These are phyloP conservation scores for Pseudodiploospora longispora DNA, from an alignment of 2,329 filamentous ascomycete species.

Conservation along the genomic window DNA sequence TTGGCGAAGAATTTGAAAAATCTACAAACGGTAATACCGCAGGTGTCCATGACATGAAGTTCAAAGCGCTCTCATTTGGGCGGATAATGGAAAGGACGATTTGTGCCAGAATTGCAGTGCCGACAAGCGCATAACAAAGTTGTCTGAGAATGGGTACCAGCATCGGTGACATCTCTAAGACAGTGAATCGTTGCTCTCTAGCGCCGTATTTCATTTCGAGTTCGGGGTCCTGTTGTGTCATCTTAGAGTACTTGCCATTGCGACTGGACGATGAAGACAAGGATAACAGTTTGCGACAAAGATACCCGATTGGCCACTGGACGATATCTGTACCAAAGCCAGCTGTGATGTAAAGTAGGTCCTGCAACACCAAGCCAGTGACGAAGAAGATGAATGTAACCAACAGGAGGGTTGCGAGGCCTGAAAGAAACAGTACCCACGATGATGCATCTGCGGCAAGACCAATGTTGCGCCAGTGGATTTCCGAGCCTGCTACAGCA, in stretches of 20 bases:
- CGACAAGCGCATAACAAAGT: slow-evolving; percentile 15
- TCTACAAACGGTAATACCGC: slow-evolving; percentile 26
- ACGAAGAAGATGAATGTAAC: slow-evolving; percentile 8
- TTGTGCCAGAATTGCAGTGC: slow-evolving; percentile 17
- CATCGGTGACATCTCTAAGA: slow-evolving; percentile 1
- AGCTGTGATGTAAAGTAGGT: slow-evolving; percentile 12
- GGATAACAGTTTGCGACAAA: slow-evolving; percentile 2
- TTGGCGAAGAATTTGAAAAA: slow-evolving; percentile 21
- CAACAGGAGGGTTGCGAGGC: slow-evolving; percentile 14
- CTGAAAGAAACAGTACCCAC: slow-evolving; percentile 17
- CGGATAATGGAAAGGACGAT: slow-evolving; percentile 16
- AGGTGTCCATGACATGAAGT: slow-evolving; percentile 27
- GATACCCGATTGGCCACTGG: slow-evolving; percentile 10
- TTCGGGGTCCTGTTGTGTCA: slow-evolving; percentile 7
- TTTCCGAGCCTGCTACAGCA: slow-evolving; percentile 18
- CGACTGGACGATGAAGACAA: background rate
- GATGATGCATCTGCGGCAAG: slow-evolving; percentile 17
- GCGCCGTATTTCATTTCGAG: background rate
- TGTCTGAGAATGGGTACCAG: background rate
- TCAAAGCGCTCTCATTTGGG: slow-evolving; percentile 24
- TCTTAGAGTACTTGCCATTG: slow-evolving; percentile 5
- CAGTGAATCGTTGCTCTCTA: slow-evolving; percentile 2
- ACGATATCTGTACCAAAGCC: slow-evolving; percentile 14
- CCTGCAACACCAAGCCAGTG: slow-evolving; percentile 15
- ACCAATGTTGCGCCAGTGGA: slow-evolving; percentile 21